A percentile compares a stretch with the other conserved stretches of the same genome.
These are phyloP conservation scores for Kurtzmaniella natalensis DNA, from an alignment of 1,139 yeast species.

Conservation along the genomic window DNA sequence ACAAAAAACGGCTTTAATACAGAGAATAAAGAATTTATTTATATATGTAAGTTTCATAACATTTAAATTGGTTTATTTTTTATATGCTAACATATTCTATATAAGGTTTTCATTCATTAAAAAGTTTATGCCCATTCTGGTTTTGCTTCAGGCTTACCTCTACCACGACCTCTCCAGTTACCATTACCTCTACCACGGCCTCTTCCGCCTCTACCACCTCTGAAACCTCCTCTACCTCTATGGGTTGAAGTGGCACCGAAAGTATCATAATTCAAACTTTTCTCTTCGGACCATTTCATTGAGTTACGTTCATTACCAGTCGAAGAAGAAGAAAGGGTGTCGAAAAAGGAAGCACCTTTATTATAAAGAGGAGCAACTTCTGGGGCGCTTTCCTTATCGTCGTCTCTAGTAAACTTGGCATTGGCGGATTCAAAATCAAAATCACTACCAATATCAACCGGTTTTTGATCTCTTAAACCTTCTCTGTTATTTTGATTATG, in stretches of 20 bases:
- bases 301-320: constrained; percentile 36
- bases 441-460: constrained; percentile 29
- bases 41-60: too few species aligned
- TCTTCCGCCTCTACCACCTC: constrained; percentile 13
- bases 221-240: constrained; percentile 22
- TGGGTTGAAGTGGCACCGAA: constrained; percentile 52
- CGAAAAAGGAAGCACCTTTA: constrained; percentile 75
- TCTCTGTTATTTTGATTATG: constrained; percentile 12
- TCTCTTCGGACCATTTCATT: constrained; percentile 57
- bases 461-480: constrained; percentile 11
- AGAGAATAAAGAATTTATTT: too few species aligned
- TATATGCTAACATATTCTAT: too few species aligned
- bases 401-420: constrained; percentile 52
- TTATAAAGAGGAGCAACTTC: constrained; percentile 40
- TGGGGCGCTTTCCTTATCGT: constrained; percentile 20
- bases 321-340: constrained; percentile 69
- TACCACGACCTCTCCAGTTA: constrained; percentile 21
- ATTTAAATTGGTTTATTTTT: too few species aligned
- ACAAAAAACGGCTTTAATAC: too few species aligned
- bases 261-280: constrained; percentile 58
- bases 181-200: constrained; percentile 10
- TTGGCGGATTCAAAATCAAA: constrained; percentile 65
- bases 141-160: constrained; percentile 21
- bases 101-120: too few species aligned
- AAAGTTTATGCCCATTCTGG: constrained; percentile 19